Percentiles rank a stretch among this genome's conserved stretches.
Conservation (phyloP, 179 eudicot genomes). For the Monotropa hypopitys region DNA sequence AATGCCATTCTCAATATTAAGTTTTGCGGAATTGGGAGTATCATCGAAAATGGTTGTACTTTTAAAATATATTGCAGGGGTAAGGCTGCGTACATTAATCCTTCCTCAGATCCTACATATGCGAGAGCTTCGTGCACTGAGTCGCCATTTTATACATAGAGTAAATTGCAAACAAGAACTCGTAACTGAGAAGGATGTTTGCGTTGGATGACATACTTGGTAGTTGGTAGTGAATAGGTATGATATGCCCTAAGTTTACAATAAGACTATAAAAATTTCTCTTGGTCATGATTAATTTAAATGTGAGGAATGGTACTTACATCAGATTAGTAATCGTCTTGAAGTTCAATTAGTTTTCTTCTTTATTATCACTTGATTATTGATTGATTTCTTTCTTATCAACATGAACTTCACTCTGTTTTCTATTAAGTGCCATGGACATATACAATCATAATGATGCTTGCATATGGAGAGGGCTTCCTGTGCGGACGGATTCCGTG, state of each 20-base stretch:
- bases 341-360: not conserved
- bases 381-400: not conserved
- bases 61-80: too few relatives aligned
- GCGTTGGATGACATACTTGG: not conserved
- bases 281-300: not conserved
- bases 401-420: not conserved
- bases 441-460: not conserved
- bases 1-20: not conserved
- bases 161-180: not conserved
- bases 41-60: not conserved
- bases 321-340: not conserved
- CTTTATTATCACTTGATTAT: not conserved
- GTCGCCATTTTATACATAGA: too few relatives aligned
- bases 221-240: not conserved
- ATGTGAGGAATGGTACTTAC: not conserved
- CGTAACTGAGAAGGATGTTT: not conserved
- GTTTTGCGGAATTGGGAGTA: not conserved
- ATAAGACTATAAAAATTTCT: not conserved
- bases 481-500: too few relatives aligned
- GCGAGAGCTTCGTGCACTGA: too few relatives aligned
- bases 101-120: too few relatives aligned
- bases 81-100: too few relatives aligned
- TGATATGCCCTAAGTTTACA: not conserved
- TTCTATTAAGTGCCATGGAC: not conserved
- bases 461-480: too few relatives aligned